Evolutionary conservation across 306 rosid genomes (phyloP).

Genomic region (Ormosia semicastrata): DNA sequence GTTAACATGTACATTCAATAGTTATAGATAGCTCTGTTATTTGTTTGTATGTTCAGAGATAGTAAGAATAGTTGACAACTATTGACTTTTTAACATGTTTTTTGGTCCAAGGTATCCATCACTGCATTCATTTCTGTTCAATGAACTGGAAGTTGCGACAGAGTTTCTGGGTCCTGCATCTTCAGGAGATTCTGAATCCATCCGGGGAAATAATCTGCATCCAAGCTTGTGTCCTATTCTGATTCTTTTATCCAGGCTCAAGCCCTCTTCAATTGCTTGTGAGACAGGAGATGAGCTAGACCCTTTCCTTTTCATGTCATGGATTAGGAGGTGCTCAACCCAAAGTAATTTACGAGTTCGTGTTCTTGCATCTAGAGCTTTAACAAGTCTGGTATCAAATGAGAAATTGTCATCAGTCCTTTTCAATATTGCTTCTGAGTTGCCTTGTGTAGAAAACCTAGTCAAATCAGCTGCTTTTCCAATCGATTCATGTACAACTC

Average conservation of each 20-base stretch:
- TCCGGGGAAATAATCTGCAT: slow-evolving; percentile 76
- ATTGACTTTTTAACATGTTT: not conserved
- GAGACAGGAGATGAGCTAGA: slow-evolving; percentile 86
- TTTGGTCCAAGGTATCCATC: slow-evolving; percentile 71
- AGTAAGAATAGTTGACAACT: slow-evolving; percentile 1
- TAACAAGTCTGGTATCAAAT: slow-evolving; percentile 78
- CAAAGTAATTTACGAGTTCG: slow-evolving; percentile 89
- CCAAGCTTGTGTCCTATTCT: slow-evolving; percentile 95
- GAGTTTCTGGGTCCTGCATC: slow-evolving; percentile 57
- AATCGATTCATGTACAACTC: slow-evolving; percentile 6
- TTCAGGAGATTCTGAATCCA: slow-evolving; percentile 52
- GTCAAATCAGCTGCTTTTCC: slow-evolving; percentile 26
- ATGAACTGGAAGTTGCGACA: slow-evolving; percentile 82
- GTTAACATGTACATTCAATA: slow-evolving; percentile 5
- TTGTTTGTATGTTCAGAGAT: slow-evolving; percentile 2
- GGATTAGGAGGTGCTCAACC: slow-evolving; percentile 82
- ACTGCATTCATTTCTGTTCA: slow-evolving; percentile 76
- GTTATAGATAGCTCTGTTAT: not conserved
- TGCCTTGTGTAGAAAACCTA: slow-evolving; percentile 52
- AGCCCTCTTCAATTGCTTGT: slow-evolving; percentile 88
- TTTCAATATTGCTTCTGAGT: slow-evolving; percentile 68
- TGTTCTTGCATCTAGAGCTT: slow-evolving; percentile 93
- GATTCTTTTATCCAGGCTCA: slow-evolving; percentile 84
- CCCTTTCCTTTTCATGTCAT: slow-evolving; percentile 85
- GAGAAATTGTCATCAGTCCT: slow-evolving; percentile 76